phyloP scores from a whole-genome alignment of 1,284 basidiomycete species.

The Trichosporon sp. region DNA sequence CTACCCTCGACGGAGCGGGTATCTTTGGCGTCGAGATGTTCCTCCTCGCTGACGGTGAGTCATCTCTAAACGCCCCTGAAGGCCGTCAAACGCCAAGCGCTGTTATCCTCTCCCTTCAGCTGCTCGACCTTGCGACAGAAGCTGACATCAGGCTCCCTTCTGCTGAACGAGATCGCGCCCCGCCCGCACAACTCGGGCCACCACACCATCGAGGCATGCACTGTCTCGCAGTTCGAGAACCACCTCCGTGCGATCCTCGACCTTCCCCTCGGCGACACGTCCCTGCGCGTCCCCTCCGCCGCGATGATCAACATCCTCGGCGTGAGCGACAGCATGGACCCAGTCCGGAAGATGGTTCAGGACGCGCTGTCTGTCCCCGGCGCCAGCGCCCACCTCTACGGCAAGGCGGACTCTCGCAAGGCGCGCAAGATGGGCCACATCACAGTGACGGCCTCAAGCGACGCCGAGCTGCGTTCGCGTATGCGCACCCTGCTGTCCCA shows the following conservation, averaged over 20 bases:
- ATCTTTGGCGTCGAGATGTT: slow-evolving; percentile 99
- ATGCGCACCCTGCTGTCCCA: slow-evolving; percentile 66
- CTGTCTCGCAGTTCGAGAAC: slow-evolving; percentile 96
- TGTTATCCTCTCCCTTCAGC: background rate
- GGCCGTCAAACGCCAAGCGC: background rate
- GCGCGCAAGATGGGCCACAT: slow-evolving; percentile 99
- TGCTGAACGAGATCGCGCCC: slow-evolving; percentile 98
- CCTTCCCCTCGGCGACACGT: slow-evolving; percentile 82
- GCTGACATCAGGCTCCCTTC: slow-evolving; percentile 59
- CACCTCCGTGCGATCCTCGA: slow-evolving; percentile 93
- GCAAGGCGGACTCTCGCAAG: slow-evolving; percentile 80
- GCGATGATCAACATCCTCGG: slow-evolving; percentile 96
- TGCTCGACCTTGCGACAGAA: too few species aligned
- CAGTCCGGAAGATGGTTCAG: slow-evolving; percentile 54
- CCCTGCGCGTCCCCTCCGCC: slow-evolving; percentile 77
- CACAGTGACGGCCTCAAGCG: slow-evolving; percentile 77
- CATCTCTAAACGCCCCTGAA: background rate
- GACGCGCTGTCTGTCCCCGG: slow-evolving; percentile 65
- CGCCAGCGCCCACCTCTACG: slow-evolving; percentile 82
- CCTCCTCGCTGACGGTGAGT: slow-evolving; percentile 72
- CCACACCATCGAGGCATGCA: slow-evolving; percentile 97
- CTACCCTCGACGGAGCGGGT: slow-evolving; percentile 78
- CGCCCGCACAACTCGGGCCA: slow-evolving; percentile 98
- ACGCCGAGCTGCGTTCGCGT: slow-evolving; percentile 65
- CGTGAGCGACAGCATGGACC: slow-evolving; percentile 59